Evolutionary conservation across 2,329 filamentous ascomycete species (phyloP).

Genomic region (Teratosphaeria viscida): DNA sequence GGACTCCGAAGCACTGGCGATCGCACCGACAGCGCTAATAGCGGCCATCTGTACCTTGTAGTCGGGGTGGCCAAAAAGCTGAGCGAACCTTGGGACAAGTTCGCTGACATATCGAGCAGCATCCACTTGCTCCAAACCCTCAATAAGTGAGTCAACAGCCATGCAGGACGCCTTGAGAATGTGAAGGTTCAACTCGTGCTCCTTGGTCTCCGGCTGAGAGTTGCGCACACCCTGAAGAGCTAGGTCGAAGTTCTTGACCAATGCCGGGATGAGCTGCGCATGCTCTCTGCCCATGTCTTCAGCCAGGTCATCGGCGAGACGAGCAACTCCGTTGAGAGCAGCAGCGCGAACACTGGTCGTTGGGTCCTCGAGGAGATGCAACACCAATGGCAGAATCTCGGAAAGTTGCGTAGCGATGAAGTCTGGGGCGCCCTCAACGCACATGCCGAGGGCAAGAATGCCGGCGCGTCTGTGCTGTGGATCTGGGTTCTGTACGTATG

Average conservation of each 20-base stretch:
- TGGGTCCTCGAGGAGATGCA: constrained; percentile 74
- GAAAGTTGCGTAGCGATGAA: constrained; percentile 91
- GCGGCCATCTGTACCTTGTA: constrained; percentile 83
- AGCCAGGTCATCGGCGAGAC: constrained; percentile 84
- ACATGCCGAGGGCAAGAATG: constrained; percentile 85
- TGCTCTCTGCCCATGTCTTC: constrained; percentile 85
- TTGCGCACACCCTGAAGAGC: constrained; percentile 56
- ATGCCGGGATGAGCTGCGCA: constrained; percentile 67
- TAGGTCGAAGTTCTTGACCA: constrained; percentile 81
- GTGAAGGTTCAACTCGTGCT: constrained; percentile 64
- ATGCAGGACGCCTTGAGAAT: constrained; percentile 86
- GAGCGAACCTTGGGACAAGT: constrained; percentile 74
- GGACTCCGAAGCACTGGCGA: constrained; percentile 73
- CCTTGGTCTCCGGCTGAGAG: constrained; percentile 31
- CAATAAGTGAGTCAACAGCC: constrained; percentile 82
- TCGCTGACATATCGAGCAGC: constrained; percentile 73
- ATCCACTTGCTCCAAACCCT: constrained; percentile 69
- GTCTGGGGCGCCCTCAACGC: constrained; percentile 91
- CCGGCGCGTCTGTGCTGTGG: constrained; percentile 77
- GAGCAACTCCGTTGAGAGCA: constrained; percentile 75
- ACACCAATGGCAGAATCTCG: constrained; percentile 72
- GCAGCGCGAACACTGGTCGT: constrained; percentile 77
- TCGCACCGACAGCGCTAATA: constrained; percentile 79
- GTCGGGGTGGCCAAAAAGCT: constrained; percentile 73
- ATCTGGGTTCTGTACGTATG: constrained; percentile 65